A percentile compares a stretch with the other conserved stretches of the same genome.
phyloP scores from a whole-genome alignment of 2,329 filamentous ascomycete species.

The Coniochaeta pulveracea region DNA sequence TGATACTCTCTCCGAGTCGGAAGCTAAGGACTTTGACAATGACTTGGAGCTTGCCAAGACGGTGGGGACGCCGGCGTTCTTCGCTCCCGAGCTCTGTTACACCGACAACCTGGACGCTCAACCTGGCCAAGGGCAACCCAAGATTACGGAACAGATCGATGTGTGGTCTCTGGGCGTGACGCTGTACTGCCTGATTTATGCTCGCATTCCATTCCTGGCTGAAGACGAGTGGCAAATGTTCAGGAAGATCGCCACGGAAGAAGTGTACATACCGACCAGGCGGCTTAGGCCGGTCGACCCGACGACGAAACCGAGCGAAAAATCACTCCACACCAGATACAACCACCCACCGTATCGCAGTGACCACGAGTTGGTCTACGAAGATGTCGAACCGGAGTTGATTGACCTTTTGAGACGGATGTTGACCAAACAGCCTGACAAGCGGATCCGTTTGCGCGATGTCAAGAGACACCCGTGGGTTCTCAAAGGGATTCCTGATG shows the following conservation, averaged over 20 bases:
- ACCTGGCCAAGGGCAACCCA: conserved; percentile 39
- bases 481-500: conserved; percentile 62
- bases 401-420: conserved; percentile 69
- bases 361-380: conserved; percentile 71
- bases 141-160: conserved; percentile 86
- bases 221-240: conserved; percentile 91
- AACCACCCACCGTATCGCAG: conserved; percentile 60
- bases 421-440: conserved; percentile 78
- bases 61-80: conserved; percentile 94
- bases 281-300: conserved; percentile 68
- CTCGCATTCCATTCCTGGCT: conserved; percentile 84
- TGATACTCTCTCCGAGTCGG: conserved; percentile 65
- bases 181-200: conserved; percentile 89
- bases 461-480: conserved; percentile 96
- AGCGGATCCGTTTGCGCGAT: conserved; percentile 79
- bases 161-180: conserved; percentile 96
- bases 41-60: conserved; percentile 96
- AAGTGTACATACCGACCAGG: conserved; percentile 77
- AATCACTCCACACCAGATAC: conserved; percentile 42
- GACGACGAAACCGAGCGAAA: conserved; percentile 41
- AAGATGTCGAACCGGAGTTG: conserved; percentile 71
- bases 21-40: conserved; percentile 80
- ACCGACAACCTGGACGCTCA: conserved; percentile 56
- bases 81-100: conserved; percentile 91
- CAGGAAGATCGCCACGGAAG: conserved; percentile 78